Evolutionary conservation across 2,329 filamentous ascomycete species (phyloP).

Genomic region (Apiospora koreana): DNA sequence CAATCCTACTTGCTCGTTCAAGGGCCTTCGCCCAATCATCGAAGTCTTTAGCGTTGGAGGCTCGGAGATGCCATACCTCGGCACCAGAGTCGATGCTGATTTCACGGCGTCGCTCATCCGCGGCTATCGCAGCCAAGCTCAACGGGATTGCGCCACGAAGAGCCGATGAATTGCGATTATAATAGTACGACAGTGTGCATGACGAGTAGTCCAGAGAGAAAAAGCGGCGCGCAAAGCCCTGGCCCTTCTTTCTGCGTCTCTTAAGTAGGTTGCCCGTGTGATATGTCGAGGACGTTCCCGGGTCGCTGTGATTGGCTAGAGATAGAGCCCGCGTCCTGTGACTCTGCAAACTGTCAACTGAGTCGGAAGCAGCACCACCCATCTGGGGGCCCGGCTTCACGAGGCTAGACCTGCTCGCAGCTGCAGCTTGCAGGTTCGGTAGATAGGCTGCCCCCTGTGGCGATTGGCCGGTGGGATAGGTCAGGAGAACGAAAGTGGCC

Average conservation of each 20-base stretch:
- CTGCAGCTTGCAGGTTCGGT: conserved; percentile 53
- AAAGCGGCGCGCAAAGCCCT: conserved; percentile 89
- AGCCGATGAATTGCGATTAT: conserved; percentile 89
- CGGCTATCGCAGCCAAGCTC: conserved; percentile 86
- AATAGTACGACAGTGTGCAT: conserved; percentile 94
- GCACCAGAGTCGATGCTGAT: conserved; percentile 97
- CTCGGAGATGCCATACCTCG: conserved; percentile 93
- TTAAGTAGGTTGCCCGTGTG: conserved; percentile 88
- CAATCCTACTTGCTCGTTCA: conserved; percentile 74
- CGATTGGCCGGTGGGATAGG: conserved; percentile 81
- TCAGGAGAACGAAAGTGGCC: conserved; percentile 90
- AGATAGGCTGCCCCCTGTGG: conserved; percentile 75
- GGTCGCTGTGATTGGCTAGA: conserved; percentile 54
- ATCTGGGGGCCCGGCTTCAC: conserved; percentile 48
- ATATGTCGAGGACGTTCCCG: conserved; percentile 53
- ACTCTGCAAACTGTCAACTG: conserved; percentile 62
- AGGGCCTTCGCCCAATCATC: conserved; percentile 83
- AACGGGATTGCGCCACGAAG: conserved; percentile 90
- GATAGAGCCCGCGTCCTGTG: conserved; percentile 49
- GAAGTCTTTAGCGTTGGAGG: conserved; percentile 82
- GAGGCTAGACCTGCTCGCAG: conserved; percentile 53
- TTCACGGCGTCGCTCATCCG: conserved; percentile 83
- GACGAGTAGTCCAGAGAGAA: conserved; percentile 96
- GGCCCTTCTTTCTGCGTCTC: conserved; percentile 87
- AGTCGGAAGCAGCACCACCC: conserved; percentile 50